Conservation (phyloP, 192 early-diverging fungal genomes). For the Coemansia sp. region DNA sequence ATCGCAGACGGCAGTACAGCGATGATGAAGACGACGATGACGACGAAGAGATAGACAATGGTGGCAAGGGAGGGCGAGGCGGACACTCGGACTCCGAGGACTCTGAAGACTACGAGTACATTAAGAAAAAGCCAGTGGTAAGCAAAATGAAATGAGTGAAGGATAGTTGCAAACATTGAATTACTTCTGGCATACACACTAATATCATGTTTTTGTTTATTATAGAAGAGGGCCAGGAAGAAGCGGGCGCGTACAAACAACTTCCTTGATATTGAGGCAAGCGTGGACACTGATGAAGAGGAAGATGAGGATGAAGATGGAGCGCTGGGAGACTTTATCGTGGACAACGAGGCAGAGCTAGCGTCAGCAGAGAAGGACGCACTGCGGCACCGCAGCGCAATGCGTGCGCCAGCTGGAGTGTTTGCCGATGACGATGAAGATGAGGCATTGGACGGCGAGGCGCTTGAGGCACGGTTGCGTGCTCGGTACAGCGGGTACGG, state of each 20-base stretch:
- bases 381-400: slow-evolving; percentile 55
- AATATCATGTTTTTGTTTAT: neutral
- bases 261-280: slow-evolving; percentile 75
- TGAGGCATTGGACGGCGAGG: slow-evolving; percentile 82
- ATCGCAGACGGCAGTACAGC: slow-evolving; percentile 30
- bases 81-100: slow-evolving; percentile 6
- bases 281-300: slow-evolving; percentile 76
- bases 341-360: slow-evolving; percentile 71
- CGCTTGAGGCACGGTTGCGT: slow-evolving; percentile 72
- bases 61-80: slow-evolving; percentile 41
- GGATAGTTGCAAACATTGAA: neutral
- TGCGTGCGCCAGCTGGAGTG: slow-evolving; percentile 61
- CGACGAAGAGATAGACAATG: slow-evolving; percentile 43
- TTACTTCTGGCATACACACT: neutral
- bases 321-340: slow-evolving; percentile 58
- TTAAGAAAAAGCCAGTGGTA: slow-evolving; percentile 6
- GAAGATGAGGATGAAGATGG: slow-evolving; percentile 76
- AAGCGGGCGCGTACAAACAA: slow-evolving; percentile 47
- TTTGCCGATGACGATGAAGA: slow-evolving; percentile 64
- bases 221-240: slow-evolving; percentile 22
- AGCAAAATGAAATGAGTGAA: neutral
- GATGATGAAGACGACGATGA: slow-evolving; percentile 25
- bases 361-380: slow-evolving; percentile 60
- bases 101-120: neutral
- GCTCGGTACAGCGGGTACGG: slow-evolving; percentile 72